Percentiles rank a stretch among this genome's conserved stretches.
Conservation (phyloP, 2,329 filamentous ascomycete species). For the Ambrosiella beaveri region DNA sequence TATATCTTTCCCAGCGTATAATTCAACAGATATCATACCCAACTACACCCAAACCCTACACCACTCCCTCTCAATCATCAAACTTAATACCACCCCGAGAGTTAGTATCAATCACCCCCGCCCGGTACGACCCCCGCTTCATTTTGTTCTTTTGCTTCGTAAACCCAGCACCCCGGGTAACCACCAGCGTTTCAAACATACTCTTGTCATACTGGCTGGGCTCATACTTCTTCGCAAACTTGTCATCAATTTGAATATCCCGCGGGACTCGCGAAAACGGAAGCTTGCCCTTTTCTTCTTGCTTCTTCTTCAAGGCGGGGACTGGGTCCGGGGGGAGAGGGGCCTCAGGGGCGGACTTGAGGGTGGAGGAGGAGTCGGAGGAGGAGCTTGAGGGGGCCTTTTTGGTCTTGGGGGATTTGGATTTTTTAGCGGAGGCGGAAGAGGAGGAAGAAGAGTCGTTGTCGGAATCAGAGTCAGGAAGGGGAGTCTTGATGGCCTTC, state of each 20-base stretch:
- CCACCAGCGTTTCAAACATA: constrained; percentile 72
- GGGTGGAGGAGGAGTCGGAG: constrained; percentile 29
- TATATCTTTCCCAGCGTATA: not conserved
- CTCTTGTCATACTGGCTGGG: constrained; percentile 76
- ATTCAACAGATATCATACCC: not conserved
- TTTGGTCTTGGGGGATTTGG: constrained; percentile 15
- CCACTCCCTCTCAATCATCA: constrained; percentile 44
- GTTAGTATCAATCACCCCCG: constrained; percentile 69
- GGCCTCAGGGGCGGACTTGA: constrained; percentile 30
- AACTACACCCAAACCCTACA: not conserved
- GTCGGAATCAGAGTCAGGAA: constrained; percentile 26
- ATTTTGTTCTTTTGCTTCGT: constrained; percentile 99
- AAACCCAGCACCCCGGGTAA: constrained; percentile 91
- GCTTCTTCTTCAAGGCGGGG: constrained; percentile 24
- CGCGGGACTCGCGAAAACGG: constrained; percentile 65
- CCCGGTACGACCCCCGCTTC: constrained; percentile 78
- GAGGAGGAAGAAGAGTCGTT: constrained; percentile 20
- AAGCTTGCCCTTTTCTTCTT: constrained; percentile 38
- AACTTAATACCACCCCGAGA: constrained; percentile 85
- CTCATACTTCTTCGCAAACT: constrained; percentile 65
- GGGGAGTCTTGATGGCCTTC: constrained; percentile 20
- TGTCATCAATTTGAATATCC: constrained; percentile 49
- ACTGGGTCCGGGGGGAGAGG: constrained; percentile 36
- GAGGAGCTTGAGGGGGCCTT: constrained; percentile 24
- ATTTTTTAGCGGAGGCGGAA: constrained; percentile 16